Evolutionary conservation across 805 yeast species (phyloP), one percentile per base, ranked within the genome.

Genomic region (Komagataella ulmi): DNA sequence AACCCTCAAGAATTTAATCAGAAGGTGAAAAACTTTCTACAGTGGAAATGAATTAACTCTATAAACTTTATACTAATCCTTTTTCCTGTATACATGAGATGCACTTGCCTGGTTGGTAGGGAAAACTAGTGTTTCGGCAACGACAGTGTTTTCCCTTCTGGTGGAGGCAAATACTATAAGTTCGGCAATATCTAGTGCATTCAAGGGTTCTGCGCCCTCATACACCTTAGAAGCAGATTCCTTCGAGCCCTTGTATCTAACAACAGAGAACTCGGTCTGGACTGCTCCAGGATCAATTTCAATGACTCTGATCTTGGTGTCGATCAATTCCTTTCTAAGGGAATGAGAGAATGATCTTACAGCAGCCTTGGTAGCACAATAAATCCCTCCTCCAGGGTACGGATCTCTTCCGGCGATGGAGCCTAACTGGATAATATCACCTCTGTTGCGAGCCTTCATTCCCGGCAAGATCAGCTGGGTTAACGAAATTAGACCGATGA

Each of bases 81-180:
- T 47, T 18, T 45, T 45, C n/a, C 51, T 23, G 71, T 81, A 72
- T 43, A 83, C 65, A 61, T 83, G 87, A 58, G 73, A 68, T 6
- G 95, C 81, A 54, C 86, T 76, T 3, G 95, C 96, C 72, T 90
- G 97, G 70, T 85, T 83, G 48, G 81, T 76, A 17, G 96, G 87
- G 70, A 89, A 87, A 10, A 91, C 82, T 63, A 90, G 73, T 17
- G 88, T 73, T 63, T 89, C 95, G 19, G 91, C 90, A 61, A 85
- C 68, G 17, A 85, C 91, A 1, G 86, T 79, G 63, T 85, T 85
- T 57, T 75, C 76, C 54, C 80, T 77, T 67, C 93, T 78, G 6
- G 89, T 71, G 47, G 80, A 70, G 14, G 79, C 79, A 63, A 83
- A 85, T 7, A 79, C 80, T 59, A 85, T 81, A 51, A 82, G 61